Evolutionary conservation across 306 rosid genomes (phyloP).

Genomic region (Inga oerstediana): DNA sequence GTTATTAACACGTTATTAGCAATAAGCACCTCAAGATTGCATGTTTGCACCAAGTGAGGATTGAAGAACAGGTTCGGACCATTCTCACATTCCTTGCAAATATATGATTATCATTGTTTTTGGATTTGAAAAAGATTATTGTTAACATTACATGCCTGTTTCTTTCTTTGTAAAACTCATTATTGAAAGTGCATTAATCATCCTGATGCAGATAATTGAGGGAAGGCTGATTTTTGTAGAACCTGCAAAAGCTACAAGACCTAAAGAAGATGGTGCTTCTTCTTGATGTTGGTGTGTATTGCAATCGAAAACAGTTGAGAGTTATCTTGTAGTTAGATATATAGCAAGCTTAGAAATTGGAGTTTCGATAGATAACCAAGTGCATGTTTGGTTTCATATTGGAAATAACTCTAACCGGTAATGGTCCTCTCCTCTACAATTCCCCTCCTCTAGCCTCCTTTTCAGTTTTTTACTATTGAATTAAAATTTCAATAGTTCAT

Average conservation of each 20-base stretch:
- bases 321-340: not conserved
- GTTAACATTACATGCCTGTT: not conserved
- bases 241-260: slow-evolving; percentile 42
- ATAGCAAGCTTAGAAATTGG: not conserved
- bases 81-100: not conserved
- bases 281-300: slow-evolving; percentile 8
- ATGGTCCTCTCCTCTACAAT: too few species aligned
- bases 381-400: not conserved
- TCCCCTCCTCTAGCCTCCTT: too few species aligned
- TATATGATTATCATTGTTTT: not conserved
- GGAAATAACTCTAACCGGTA: too few species aligned
- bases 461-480: too few species aligned
- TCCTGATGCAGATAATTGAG: slow-evolving; percentile 57
- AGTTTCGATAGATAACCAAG: not conserved
- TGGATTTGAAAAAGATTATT: not conserved
- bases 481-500: too few species aligned
- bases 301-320: not conserved
- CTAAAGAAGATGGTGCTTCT: slow-evolving; percentile 9
- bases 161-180: slow-evolving; percentile 14
- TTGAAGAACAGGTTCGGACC: not conserved
- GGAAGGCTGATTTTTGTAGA: slow-evolving; percentile 80
- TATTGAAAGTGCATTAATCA: not conserved
- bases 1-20: not conserved
- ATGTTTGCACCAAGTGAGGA: not conserved
- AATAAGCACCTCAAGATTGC: not conserved